phyloP scores from a whole-genome alignment of 805 yeast genomes.

The Candida bentonensis region DNA sequence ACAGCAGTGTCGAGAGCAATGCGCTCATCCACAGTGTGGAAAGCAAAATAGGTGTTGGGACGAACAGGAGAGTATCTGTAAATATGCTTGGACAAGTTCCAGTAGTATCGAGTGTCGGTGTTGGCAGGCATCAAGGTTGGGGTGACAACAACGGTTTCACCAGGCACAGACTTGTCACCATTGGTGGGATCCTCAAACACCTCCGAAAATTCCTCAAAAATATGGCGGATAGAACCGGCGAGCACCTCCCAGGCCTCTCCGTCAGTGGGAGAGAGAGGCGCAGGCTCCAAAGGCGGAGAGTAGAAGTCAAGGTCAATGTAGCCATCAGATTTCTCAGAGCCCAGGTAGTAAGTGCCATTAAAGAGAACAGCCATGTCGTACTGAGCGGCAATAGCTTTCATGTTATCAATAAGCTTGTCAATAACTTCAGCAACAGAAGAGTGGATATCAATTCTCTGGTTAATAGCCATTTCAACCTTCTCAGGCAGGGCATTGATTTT shows the following conservation, averaged over 20 bases:
- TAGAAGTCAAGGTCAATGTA: neutral
- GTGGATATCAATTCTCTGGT: slow-evolving; percentile 25
- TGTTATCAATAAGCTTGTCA: slow-evolving; percentile 10
- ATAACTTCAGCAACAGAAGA: slow-evolving; percentile 31
- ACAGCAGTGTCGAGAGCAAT: slow-evolving; percentile 43
- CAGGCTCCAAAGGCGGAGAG: slow-evolving; percentile 4
- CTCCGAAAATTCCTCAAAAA: slow-evolving; percentile 35
- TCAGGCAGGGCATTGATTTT: slow-evolving; percentile 1
- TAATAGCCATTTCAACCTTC: neutral
- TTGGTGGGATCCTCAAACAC: slow-evolving; percentile 17
- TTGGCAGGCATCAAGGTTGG: slow-evolving; percentile 56
- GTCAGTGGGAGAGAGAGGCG: slow-evolving; percentile 1
- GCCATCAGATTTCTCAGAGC: slow-evolving; percentile 5
- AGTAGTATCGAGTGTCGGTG: slow-evolving; percentile 57
- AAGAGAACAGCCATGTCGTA: slow-evolving; percentile 3
- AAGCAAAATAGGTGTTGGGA: slow-evolving; percentile 8
- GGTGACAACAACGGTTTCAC: slow-evolving; percentile 28
- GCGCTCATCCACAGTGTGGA: slow-evolving; percentile 55
- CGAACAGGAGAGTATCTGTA: slow-evolving; percentile 42
- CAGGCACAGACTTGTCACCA: slow-evolving; percentile 17
- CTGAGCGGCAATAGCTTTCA: neutral
- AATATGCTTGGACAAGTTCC: slow-evolving; percentile 46
- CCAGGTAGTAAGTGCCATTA: slow-evolving; percentile 5
- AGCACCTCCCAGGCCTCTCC: neutral
- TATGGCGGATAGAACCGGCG: slow-evolving; percentile 27